Evolutionary conservation across 2,329 filamentous ascomycete genomes (phyloP), one percentile per base, ranked within the genome.

Genomic region (Xylaria sp.): DNA sequence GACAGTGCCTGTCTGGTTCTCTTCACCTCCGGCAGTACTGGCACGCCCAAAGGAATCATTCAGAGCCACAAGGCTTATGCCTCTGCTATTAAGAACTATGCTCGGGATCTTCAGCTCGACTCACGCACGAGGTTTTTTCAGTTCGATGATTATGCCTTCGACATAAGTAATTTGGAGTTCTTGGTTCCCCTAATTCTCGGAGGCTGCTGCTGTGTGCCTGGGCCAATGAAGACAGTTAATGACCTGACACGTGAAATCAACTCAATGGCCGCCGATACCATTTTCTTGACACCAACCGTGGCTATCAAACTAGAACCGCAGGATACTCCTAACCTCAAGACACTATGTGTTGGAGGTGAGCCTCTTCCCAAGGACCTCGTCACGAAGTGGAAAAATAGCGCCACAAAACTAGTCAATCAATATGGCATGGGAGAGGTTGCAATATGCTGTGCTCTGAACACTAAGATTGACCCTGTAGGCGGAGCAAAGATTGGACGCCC

Each of bases 1-100:
- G 54, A 65, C 8, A 63, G 61, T 40, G 61, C 65, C 11, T 65
- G 63, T 17, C 49, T 66, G 1, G 67, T 68, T 10, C 58, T 67
- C 11, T 68, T 68, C 51, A 69, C 66, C 8, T 68, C 64, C 11
- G 66, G 67, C 4, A 67, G 64, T 33, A 68, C 66, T 6, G 66
- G 66, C 40, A 58, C 57, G n/a, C 66, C 66, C 15, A 67, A 68
- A n/a, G 66, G 66, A 1, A 64, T 67, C 4, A 62, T 68, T n/a
- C 43, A 65, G 25, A 62, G 54, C 13, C 64, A 68, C 17, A 57
- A 57, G 13, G 52, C 55, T 1, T 60, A 63, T 27, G 60, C 55
- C 37, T 57, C 52, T 3, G 60, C 55, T 10, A 63, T 63, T 11
- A 54, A 17, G n/a, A 63, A 65, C 17, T 65, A 65, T 33, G 52